Evolutionary conservation across 257 asterid species (phyloP), one percentile per base, ranked within the genome.

Genomic region (Sherardia arvensis): DNA sequence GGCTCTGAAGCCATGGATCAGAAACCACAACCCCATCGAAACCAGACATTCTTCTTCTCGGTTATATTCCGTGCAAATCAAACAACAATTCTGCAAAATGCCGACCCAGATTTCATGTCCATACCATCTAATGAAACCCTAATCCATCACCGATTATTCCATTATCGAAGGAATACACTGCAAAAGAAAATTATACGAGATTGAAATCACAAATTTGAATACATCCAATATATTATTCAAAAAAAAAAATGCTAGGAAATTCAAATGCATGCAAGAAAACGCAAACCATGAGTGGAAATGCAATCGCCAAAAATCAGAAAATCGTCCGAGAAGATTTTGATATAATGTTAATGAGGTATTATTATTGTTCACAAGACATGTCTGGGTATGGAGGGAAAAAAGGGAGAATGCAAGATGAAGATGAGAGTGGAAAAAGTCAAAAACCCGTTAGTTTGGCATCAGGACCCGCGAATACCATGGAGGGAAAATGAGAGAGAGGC

Each of bases 1-100:
- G 96, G 81, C 84, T 84, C 76, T 88, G 96, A 76, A 88, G 96
- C 89, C 82, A 71, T 61, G 76, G 81, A 77, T 88, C 96, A 62
- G 96, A 80, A 61, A 88, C 90, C 47, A 85, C 2, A 71, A 88
- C 87, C 7, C 94, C 96, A 66, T 68, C 84, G 68, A 76, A 87
- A 73, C 84, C 72, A 23, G 94, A 85, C 94, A 85, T 83, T 69
- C 32, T 32, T 69, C 32, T 32, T 28, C 63, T 70, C 25, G 59
- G 66, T 28, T 32, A 11, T 61, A 55, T 48, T 62, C 17, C 53
- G 45, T 60, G n/a, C 51, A 27, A 9, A 69, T 57, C 25, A 71
- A 69, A 7, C 10, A 4, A 40, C 8, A 30, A 17, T 23, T 10
- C 20, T 54, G 8, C 9, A 21, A 47, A 62, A 68, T 20, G 9